Conservation (phyloP, 441 rosid genomes). For the Brassica balearica region DNA sequence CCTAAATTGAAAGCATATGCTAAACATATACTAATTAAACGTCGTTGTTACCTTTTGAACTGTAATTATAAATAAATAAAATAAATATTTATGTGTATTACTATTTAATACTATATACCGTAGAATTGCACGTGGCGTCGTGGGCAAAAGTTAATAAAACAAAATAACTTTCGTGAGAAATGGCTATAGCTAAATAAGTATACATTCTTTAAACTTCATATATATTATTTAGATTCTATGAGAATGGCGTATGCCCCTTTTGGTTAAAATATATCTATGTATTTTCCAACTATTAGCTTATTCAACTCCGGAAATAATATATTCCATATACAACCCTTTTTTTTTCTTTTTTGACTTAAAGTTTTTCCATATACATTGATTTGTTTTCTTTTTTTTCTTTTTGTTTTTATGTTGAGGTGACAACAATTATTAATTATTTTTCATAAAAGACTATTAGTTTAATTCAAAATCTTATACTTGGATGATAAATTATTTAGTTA, state of each 20-base stretch:
- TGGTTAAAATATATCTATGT: constrained; percentile 1
- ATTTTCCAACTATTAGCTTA: constrained; percentile 14
- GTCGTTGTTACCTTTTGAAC: constrained; percentile 28
- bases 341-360: not conserved
- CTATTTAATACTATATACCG: constrained; percentile 2
- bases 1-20: constrained; percentile 40
- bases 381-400: not conserved
- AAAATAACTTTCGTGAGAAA: constrained; percentile 10
- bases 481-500: not conserved
- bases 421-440: not conserved
- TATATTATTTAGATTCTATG: not conserved
- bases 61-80: not conserved
- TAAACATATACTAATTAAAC: constrained; percentile 36
- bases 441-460: not conserved
- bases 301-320: not conserved
- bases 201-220: not conserved
- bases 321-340: not conserved
- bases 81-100: not conserved
- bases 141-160: constrained; percentile 16
- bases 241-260: constrained; percentile 11
- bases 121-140: constrained; percentile 14
- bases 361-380: not conserved
- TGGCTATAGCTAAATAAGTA: not conserved
- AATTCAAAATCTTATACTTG: not conserved
- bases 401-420: not conserved